A percentile compares a stretch with the other conserved stretches of the same genome.
These are phyloP conservation scores for Colletotrichum melonis DNA, from an alignment of 2,329 filamentous ascomycete species.

Conservation along the genomic window DNA sequence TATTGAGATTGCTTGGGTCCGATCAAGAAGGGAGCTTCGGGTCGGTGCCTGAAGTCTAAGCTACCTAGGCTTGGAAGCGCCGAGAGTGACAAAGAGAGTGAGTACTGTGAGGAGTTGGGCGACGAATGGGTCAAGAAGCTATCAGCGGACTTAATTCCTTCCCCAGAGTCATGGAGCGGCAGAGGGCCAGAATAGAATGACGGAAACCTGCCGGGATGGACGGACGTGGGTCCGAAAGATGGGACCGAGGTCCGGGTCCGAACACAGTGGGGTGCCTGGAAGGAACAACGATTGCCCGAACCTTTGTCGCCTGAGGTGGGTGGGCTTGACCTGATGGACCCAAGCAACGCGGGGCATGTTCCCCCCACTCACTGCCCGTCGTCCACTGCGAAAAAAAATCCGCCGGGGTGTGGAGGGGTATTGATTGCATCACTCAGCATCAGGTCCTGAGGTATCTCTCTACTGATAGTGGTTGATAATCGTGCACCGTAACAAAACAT, in stretches of 20 bases:
- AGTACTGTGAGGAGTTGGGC: background rate
- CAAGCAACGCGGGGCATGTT: conserved; percentile 12
- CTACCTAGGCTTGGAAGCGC: background rate
- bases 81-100: background rate
- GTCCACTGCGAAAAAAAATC: conserved; percentile 9
- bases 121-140: background rate
- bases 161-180: background rate
- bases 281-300: conserved; percentile 22
- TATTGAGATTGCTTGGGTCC: background rate
- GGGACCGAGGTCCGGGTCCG: background rate
- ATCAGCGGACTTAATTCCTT: background rate
- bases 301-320: background rate
- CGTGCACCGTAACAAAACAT: background rate
- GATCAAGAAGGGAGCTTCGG: background rate
- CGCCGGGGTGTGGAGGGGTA: conserved; percentile 7
- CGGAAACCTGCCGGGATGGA: background rate
- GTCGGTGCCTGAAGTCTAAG: background rate
- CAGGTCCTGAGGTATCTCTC: background rate
- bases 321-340: background rate
- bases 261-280: background rate
- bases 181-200: background rate
- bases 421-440: conserved; percentile 21
- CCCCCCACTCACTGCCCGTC: background rate
- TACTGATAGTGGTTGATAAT: background rate
- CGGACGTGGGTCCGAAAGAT: background rate